Evolutionary conservation across 2,329 filamentous ascomycete genomes (phyloP).

Genomic region (Harringtonia aguacate): DNA sequence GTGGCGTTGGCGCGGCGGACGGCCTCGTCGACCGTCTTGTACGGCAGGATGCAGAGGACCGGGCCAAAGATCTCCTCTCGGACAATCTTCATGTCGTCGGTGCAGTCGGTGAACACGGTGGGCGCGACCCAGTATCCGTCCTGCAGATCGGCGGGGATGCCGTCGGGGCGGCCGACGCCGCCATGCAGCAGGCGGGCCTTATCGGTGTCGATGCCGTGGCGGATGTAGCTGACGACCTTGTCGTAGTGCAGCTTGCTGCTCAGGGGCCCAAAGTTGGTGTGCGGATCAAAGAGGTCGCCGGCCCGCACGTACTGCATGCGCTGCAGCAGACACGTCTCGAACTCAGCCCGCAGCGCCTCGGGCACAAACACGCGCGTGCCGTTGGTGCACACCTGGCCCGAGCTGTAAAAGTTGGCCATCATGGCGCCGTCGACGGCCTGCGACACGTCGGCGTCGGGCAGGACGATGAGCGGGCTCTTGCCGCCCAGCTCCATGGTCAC

Average conservation of each 20-base stretch:
- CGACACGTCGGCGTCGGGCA: conserved; percentile 69
- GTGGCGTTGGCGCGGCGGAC: conserved; percentile 67
- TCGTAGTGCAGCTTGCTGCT: conserved; percentile 64
- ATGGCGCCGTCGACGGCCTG: conserved; percentile 81
- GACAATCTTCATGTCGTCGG: conserved; percentile 68
- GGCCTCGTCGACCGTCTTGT: conserved; percentile 59
- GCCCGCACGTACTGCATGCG: conserved; percentile 62
- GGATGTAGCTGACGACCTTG: conserved; percentile 71
- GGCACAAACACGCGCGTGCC: conserved; percentile 82
- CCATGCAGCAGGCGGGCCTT: conserved; percentile 65
- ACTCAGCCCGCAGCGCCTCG: conserved; percentile 43
- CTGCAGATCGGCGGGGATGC: conserved; percentile 34
- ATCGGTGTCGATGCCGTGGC: conserved; percentile 62
- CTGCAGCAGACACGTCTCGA: conserved; percentile 38
- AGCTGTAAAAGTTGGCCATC: conserved; percentile 90
- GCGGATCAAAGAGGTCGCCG: conserved; percentile 59
- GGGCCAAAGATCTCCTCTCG: conserved; percentile 83
- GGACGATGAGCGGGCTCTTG: conserved; percentile 55
- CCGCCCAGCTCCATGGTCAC: conserved; percentile 63
- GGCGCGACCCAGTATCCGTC: conserved; percentile 77
- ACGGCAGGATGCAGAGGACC: conserved; percentile 71
- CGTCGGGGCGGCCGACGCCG: conserved; percentile 40
- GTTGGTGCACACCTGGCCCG: conserved; percentile 88
- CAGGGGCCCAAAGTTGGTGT: conserved; percentile 76
- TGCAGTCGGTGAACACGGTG: conserved; percentile 80